Conservation (phyloP, 768 basidiomycete species). For the Coprinellus micaceus region DNA sequence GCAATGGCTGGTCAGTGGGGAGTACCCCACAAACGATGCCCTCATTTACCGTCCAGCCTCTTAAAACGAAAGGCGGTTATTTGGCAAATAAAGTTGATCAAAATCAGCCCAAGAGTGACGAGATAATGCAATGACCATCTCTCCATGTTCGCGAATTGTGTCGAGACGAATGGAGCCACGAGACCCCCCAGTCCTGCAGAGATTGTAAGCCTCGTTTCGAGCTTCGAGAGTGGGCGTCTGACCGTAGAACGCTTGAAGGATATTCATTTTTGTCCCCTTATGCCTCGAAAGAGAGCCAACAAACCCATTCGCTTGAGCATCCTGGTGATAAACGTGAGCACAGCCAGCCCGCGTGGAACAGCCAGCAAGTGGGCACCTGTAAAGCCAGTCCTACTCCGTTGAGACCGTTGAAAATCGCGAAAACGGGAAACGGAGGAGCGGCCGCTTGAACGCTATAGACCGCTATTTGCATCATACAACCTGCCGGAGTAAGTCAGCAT, state of each 20-base stretch:
- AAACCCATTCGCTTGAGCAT: conserved; percentile 71
- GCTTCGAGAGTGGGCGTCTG: neutral
- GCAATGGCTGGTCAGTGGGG: no score
- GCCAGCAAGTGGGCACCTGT: conserved; percentile 40
- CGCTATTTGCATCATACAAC: conserved; percentile 73
- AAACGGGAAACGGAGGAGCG: conserved; percentile 61
- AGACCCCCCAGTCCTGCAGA: conserved; percentile 72
- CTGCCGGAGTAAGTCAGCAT: conserved; percentile 64
- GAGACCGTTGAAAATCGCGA: conserved; percentile 45
- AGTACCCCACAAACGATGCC: conserved; percentile 49
- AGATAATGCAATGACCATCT: conserved; percentile 82
- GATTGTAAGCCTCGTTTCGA: neutral
- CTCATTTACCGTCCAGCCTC: conserved; percentile 58
- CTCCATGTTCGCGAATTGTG: conserved; percentile 64
- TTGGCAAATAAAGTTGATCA: conserved; percentile 51
- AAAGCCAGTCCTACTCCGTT: conserved; percentile 42
- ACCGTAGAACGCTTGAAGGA: conserved; percentile 67
- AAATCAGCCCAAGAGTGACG: conserved; percentile 59
- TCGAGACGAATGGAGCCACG: conserved; percentile 69
- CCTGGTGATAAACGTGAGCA: conserved; percentile 31
- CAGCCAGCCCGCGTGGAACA: neutral
- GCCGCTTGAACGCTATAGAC: conserved; percentile 61
- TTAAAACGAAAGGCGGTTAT: conserved; percentile 62
- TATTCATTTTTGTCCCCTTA: conserved; percentile 61
- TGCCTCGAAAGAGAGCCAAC: conserved; percentile 56